These are phyloP conservation scores for Dioszegia crocea DNA, from an alignment of 768 basidiomycete genomes.

Conservation along the genomic window DNA sequence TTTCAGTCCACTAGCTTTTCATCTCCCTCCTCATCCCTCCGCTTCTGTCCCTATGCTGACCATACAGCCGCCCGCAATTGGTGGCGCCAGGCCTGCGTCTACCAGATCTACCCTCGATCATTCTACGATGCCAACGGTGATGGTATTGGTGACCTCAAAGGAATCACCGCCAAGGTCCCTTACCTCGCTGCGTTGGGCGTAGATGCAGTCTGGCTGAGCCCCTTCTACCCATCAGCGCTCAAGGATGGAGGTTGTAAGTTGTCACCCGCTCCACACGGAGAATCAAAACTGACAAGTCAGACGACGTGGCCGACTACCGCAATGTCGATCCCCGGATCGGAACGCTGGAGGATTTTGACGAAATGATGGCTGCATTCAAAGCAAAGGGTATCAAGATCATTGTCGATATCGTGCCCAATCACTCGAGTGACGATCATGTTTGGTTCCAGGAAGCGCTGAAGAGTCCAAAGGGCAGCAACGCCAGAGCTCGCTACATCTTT, in stretches of 20 bases:
- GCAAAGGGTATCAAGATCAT: conserved; percentile 30
- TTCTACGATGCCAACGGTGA: conserved; percentile 40
- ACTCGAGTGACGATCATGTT: conserved; percentile 38
- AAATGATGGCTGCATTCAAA: conserved; percentile 30
- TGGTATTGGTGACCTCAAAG: conserved; percentile 39
- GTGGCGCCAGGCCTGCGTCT: conserved; percentile 42
- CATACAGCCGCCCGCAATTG: conserved; percentile 23
- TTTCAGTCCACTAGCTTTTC: no score
- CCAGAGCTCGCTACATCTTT: conserved; percentile 35
- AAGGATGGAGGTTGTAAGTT: conserved; percentile 44
- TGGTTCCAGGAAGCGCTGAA: conserved; percentile 43
- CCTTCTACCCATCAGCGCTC: conserved; percentile 41
- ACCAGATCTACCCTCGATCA: conserved; percentile 44
- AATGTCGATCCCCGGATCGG: conserved; percentile 41
- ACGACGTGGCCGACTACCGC: conserved; percentile 43
- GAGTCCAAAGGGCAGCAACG: conserved; percentile 26
- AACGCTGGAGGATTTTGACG: conserved; percentile 39
- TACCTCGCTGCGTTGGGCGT: conserved; percentile 30
- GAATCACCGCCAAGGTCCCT: conserved; percentile 34
- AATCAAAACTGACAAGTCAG: conserved; percentile 9
- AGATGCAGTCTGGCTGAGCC: conserved; percentile 40
- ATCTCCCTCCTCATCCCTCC: background rate
- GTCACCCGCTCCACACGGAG: background rate
- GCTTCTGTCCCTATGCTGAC: background rate
- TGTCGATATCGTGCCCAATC: conserved; percentile 44